phyloP scores from a whole-genome alignment of 176 grass and related monocot genomes.

The Tillandsia fasciculata region DNA sequence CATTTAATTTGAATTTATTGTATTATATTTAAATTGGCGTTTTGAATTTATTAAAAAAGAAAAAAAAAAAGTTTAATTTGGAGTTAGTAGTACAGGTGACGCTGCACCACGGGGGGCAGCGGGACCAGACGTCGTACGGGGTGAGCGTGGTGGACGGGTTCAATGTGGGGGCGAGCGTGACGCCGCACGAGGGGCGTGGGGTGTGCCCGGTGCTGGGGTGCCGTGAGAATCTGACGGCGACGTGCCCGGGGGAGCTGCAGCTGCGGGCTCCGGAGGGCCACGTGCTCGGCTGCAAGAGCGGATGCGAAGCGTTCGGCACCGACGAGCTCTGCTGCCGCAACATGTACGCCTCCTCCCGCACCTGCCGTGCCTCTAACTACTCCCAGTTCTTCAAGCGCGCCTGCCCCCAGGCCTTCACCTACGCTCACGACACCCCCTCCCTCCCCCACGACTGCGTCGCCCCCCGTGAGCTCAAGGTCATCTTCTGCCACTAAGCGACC shows the following conservation, averaged over 20 bases:
- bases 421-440: slow-evolving; percentile 75
- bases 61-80: no score
- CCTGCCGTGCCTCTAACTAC: slow-evolving; percentile 68
- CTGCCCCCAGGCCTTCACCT: slow-evolving; percentile 90
- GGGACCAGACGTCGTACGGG: slow-evolving; percentile 70
- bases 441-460: slow-evolving; percentile 67
- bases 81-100: slow-evolving; percentile 25
- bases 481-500: slow-evolving; percentile 76
- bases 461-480: slow-evolving; percentile 94
- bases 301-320: slow-evolving; percentile 63
- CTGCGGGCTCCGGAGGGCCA: slow-evolving; percentile 30
- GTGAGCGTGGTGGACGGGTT: slow-evolving; percentile 94
- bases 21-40: no score
- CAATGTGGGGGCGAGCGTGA: slow-evolving; percentile 76
- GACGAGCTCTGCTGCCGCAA: slow-evolving; percentile 91
- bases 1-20: no score
- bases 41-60: no score
- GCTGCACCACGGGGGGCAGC: slow-evolving; percentile 50
- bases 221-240: slow-evolving; percentile 46
- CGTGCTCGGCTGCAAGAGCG: slow-evolving; percentile 81
- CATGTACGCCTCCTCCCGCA: slow-evolving; percentile 65
- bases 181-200: slow-evolving; percentile 75
- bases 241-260: slow-evolving; percentile 72
- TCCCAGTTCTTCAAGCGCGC: slow-evolving; percentile 89
- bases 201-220: slow-evolving; percentile 78